Base-by-base conservation (phyloP, 108 stramenopile species). In the Pseudonitzschia delicatissima region DNA sequence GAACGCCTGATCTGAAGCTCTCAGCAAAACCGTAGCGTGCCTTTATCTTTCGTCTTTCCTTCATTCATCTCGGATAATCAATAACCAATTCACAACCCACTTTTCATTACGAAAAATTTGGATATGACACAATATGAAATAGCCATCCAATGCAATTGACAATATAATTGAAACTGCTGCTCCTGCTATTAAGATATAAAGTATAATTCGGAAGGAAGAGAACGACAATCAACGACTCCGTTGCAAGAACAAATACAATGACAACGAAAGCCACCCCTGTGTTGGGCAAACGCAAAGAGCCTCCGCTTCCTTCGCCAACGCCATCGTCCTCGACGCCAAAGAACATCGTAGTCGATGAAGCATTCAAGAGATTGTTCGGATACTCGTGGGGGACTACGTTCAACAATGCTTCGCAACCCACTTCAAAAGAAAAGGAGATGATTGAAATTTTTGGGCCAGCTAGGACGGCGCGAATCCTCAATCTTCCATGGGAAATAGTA, bases 281-380 rank as follows among this genome's bases (percentile, higher is more conserved):
- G 11, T 18, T 42, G 39, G 36, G 39, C 15, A 61, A 61, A 61
- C 53, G 53, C 53, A 55, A 55, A 17, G 53, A 55, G 31, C 9
- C 53, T 55, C 53, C 53, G 31, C 9, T 55, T n/a, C 26, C 53
- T 25, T 4, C 53, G 0, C 29, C 32, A 17, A 17, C 32, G 31
- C n/a, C 31, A 55, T 33, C 31, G 31, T 32, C 6, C 0, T 3
- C 5, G 28, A 31, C 53, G 23, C 15, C 53, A 12, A 15, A 3
- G 12, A 55, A 55, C 18, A 11, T 29, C 2, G 82, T 76, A 0
- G 88, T 91, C 6, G 89, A 94, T 65, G 82, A 78, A 45, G 87
- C 86, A 0, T 94, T 94, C 70, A 45, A 67, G 36, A 67, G 82
- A 26, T 48, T 94, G 75, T 94, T 94, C 68, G 92, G 88, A 3